Evolutionary conservation across 1,284 basidiomycete species (phyloP).

Genomic region (Naganishia sp.): DNA sequence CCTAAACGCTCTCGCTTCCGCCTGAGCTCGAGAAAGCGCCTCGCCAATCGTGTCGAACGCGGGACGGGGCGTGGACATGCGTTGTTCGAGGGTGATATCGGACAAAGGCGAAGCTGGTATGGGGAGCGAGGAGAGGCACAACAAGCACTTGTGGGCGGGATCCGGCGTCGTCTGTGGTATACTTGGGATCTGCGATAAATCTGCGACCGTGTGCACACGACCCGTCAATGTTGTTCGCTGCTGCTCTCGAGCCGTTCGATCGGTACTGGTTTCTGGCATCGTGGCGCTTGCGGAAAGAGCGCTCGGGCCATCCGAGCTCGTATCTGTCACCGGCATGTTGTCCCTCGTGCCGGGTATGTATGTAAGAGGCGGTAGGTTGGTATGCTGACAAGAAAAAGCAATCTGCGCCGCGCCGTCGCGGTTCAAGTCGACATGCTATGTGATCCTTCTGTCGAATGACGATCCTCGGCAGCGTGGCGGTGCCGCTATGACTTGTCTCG

Average conservation of each 20-base stretch:
- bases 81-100: neutral
- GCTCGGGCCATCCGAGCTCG: neutral
- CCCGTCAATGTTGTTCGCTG: neutral
- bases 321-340: conserved; percentile 10
- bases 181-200: neutral
- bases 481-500: neutral
- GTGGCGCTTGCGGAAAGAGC: neutral
- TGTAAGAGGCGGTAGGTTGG: neutral
- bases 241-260: neutral
- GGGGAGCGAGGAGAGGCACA: neutral
- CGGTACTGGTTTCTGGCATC: neutral
- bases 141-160: neutral
- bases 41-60: neutral
- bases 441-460: neutral
- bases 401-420: neutral
- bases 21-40: conserved; percentile 3
- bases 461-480: neutral
- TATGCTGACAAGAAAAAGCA: neutral
- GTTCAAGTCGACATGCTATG: conserved; percentile 4
- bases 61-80: neutral
- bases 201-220: neutral
- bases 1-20: neutral
- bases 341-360: too few relatives aligned
- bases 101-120: neutral
- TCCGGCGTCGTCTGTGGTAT: neutral